Conservation (phyloP, 208 protist genomes). For the Acanthamoeba lenticulata region DNA sequence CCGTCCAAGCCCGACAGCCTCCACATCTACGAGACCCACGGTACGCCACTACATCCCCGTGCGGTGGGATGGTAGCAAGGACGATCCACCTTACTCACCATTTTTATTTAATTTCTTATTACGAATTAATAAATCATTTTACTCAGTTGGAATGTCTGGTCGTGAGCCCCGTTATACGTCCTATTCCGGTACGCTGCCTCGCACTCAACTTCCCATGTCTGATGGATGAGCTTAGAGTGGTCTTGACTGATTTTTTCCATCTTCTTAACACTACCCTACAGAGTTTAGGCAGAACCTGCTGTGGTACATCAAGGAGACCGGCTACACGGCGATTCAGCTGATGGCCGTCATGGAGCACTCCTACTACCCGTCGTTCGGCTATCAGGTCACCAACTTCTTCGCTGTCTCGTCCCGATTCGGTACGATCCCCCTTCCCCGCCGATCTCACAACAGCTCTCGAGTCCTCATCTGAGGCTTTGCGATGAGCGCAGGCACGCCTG, state of each 20-base stretch:
- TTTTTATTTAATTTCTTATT: too few species aligned
- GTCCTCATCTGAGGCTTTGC: background rate
- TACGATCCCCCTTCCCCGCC: background rate
- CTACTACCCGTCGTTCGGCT: constrained; percentile 94
- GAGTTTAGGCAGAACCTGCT: constrained; percentile 89
- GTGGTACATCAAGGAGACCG: constrained; percentile 84
- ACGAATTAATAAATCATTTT: too few species aligned
- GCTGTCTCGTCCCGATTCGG: constrained; percentile 85
- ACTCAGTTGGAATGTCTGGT: constrained; percentile 88
- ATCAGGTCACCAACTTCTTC: constrained; percentile 94
- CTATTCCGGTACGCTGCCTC: constrained; percentile 74
- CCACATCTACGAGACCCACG: constrained; percentile 89
- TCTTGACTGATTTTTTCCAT: background rate
- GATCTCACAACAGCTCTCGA: background rate
- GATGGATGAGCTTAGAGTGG: background rate
- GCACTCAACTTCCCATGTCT: background rate
- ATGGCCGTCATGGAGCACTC: constrained; percentile 94
- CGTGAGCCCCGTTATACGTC: constrained; percentile 77
- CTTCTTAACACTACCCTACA: background rate
- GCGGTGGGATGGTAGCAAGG: background rate
- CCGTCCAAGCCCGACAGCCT: constrained; percentile 75
- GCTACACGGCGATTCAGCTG: constrained; percentile 92
- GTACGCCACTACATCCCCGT: background rate
- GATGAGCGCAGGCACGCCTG: constrained; percentile 81
- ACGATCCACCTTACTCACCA: background rate